Evolutionary conservation across 106 monocot genomes (phyloP).

Genomic region (Agapanthus africanus): DNA sequence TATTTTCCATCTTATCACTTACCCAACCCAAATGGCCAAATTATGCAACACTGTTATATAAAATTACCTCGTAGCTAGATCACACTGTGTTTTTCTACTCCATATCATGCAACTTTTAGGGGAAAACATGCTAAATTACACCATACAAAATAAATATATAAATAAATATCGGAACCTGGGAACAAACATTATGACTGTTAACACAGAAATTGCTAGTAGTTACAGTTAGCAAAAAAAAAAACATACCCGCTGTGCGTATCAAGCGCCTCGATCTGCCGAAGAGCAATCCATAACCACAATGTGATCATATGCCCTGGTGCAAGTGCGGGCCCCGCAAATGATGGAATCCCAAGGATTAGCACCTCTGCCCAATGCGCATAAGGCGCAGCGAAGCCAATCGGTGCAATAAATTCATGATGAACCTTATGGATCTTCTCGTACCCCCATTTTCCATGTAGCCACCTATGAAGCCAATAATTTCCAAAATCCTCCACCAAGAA

Average conservation of each 20-base stretch:
- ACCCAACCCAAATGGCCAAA: background rate
- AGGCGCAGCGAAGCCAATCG: constrained; percentile 85
- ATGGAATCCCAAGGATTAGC: constrained; percentile 75
- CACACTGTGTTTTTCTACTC: background rate
- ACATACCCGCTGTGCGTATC: constrained; percentile 86
- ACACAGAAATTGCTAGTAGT: background rate
- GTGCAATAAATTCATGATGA: constrained; percentile 91
- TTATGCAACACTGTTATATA: background rate
- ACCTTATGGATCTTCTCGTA: constrained; percentile 88
- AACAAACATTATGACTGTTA: background rate
- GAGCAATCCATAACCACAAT: constrained; percentile 77
- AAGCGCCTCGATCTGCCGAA: constrained; percentile 84
- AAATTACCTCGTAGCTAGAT: background rate
- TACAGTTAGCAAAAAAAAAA: background rate
- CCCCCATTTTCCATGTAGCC: constrained; percentile 59
- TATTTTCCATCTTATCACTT: background rate
- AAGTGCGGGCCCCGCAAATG: constrained; percentile 70
- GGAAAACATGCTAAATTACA: background rate
- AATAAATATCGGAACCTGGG: background rate
- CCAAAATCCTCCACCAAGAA: constrained; percentile 84
- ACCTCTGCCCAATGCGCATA: constrained; percentile 95
- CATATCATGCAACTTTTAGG: background rate
- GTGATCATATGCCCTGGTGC: constrained; percentile 85
- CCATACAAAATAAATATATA: background rate
- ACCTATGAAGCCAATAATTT: constrained; percentile 90